A percentile compares a stretch with the other conserved stretches of the same genome.
These are phyloP conservation scores for Capsella rubella DNA, from an alignment of 441 rosid species.

Conservation along the genomic window DNA sequence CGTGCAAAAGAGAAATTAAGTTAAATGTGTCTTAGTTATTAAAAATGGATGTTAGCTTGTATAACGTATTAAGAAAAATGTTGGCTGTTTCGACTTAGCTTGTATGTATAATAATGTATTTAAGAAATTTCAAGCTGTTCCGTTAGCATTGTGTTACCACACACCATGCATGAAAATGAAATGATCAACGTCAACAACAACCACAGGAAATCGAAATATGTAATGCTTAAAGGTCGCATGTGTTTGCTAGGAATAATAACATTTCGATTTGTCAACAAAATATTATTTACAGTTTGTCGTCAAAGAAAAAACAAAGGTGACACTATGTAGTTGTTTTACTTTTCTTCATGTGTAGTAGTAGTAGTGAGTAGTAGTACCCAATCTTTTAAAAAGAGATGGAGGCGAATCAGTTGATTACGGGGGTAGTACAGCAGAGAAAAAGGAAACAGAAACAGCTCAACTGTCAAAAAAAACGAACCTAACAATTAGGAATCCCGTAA, in stretches of 20 bases:
- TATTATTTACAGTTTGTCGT: background rate
- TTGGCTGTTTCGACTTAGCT: too few relatives aligned
- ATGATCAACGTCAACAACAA: background rate
- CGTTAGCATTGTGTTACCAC: background rate
- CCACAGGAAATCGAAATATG: background rate
- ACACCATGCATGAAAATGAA: background rate
- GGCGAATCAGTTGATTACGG: slow-evolving; percentile 7
- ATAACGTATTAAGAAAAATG: background rate
- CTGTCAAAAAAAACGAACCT: slow-evolving; percentile 26
- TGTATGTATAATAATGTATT: too few relatives aligned
- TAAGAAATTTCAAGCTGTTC: too few relatives aligned
- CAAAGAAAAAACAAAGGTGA: background rate
- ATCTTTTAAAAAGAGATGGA: background rate
- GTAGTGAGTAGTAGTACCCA: background rate
- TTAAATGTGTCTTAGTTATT: too few relatives aligned
- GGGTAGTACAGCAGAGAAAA: background rate
- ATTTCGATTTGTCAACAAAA: background rate
- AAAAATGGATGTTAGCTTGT: too few relatives aligned
- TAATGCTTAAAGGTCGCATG: background rate
- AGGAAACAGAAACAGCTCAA: slow-evolving; percentile 18
- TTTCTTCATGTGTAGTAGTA: background rate
- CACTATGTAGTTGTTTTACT: background rate
- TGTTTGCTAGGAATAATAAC: background rate
- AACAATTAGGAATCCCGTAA: slow-evolving; percentile 41
- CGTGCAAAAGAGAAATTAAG: background rate